Base-by-base conservation (phyloP, 2,329 filamentous ascomycete genomes). In the Chlorencoelia australis region DNA sequence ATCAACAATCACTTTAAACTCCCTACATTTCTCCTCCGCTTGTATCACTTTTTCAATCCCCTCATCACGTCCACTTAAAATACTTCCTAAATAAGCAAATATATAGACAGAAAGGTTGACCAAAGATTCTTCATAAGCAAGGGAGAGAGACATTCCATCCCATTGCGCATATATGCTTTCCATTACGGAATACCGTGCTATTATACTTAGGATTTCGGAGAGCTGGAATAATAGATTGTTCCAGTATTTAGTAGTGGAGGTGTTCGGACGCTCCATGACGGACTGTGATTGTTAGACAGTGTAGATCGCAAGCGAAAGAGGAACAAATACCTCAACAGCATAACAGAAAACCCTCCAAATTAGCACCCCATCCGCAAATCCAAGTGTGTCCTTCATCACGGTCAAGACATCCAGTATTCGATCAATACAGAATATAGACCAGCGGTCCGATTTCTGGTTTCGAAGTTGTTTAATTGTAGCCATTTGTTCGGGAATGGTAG, bases 181-280 rank as follows among this genome's bases (percentile, higher is more conserved):
- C 33, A 46, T 40, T 5, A 44, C 37, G 7, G 31, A 33, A 18
- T 46, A 44, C 21, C 44, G 33, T 25, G 39, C 44, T n/a, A 46
- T 32, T 3, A 42, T 33, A 7, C 30, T 36, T 11, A 30, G 34
- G 6, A 46, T 19, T 10, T 35, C 31, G 3, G 30, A 31, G 8
- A 43, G 17, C 9, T 35, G 18, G 5, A 16, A n/a, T n/a, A n/a
- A n/a, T n/a, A n/a, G n/a, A n/a, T n/a, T n/a, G n/a, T n/a, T n/a
- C n/a, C n/a, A n/a, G n/a, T n/a, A n/a, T n/a, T n/a, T n/a, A n/a
- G n/a, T n/a, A n/a, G n/a, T n/a, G n/a, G n/a, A n/a, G n/a, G n/a
- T n/a, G n/a, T n/a, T n/a, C n/a, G n/a, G n/a, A n/a, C n/a, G n/a
- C n/a, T n/a, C n/a, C n/a, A n/a, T n/a, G n/a, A n/a, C n/a, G n/a